Percentiles rank a stretch among this genome's conserved stretches.
These are phyloP conservation scores for Ocimum tenuiflorum DNA, from an alignment of 257 asterid genomes.

Conservation along the genomic window DNA sequence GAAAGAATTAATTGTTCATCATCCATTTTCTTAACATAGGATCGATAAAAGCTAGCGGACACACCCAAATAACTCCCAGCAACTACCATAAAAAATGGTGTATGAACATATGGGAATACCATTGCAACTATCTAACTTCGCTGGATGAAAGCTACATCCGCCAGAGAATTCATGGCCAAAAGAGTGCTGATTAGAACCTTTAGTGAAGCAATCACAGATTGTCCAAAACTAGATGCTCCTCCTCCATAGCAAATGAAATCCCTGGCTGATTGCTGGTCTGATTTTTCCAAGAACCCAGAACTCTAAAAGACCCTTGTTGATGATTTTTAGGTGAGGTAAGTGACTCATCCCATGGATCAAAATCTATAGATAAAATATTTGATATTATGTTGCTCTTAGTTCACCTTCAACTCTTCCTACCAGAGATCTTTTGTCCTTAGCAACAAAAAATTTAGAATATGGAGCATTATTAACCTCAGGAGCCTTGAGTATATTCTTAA, in stretches of 20 bases:
- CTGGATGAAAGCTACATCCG: constrained; percentile 39
- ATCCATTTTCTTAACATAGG: no score
- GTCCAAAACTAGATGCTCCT: constrained; percentile 42
- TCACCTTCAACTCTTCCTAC: constrained; percentile 26
- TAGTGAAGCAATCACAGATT: constrained; percentile 33
- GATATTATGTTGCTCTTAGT: constrained; percentile 62
- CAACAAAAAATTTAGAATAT: constrained; percentile 29
- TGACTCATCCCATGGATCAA: constrained; percentile 74
- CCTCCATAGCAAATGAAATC: constrained; percentile 96
- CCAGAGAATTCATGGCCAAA: no score
- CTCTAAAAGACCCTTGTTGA: constrained; percentile 44
- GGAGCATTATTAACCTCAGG: constrained; percentile 30
- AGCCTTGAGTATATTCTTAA: constrained; percentile 25
- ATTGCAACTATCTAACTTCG: constrained; percentile 36
- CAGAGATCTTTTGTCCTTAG: constrained; percentile 28
- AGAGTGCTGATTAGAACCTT: constrained; percentile 37
- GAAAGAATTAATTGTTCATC: no score
- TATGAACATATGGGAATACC: no score
- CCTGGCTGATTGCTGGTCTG: constrained; percentile 68
- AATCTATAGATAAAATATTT: constrained; percentile 61
- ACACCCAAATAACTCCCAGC: no score
- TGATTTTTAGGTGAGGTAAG: constrained; percentile 63
- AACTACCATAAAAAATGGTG: no score
- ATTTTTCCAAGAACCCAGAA: constrained; percentile 50
- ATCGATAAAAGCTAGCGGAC: no score